Evolutionary conservation across 1,139 yeast genomes (phyloP).

Genomic region (Debaryomyces sp.): DNA sequence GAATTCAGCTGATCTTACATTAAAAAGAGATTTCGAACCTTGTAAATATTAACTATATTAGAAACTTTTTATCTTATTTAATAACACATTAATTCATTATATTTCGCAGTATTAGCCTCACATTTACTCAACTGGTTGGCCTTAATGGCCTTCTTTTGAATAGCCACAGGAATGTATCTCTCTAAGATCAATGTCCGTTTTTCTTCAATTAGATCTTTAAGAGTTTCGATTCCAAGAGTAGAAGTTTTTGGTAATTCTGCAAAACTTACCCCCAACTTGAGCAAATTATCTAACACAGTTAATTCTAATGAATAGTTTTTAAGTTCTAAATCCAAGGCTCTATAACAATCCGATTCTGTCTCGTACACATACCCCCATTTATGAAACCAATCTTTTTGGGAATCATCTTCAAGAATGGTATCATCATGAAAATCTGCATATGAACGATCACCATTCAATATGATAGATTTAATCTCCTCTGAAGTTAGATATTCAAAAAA

Average conservation of each 20-base stretch:
- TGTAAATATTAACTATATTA: conserved; percentile 7
- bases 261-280: conserved; percentile 4
- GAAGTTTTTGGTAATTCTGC: conserved; percentile 9
- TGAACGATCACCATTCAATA: conserved; percentile 13
- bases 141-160: conserved; percentile 6
- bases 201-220: conserved; percentile 12
- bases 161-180: conserved; percentile 12
- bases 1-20: conserved; percentile 30
- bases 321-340: conserved; percentile 15
- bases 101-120: conserved; percentile 12
- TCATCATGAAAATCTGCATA: conserved; percentile 10
- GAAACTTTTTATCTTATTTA: conserved; percentile 4
- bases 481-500: conserved; percentile 13
- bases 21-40: conserved; percentile 3
- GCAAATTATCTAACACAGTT: conserved; percentile 13
- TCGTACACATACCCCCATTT: conserved; percentile 19
- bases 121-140: conserved; percentile 9
- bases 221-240: not conserved
- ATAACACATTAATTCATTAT: conserved; percentile 14
- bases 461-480: conserved; percentile 15
- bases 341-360: conserved; percentile 14
- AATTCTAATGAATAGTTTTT: conserved; percentile 16
- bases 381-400: conserved; percentile 17
- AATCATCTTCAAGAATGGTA: conserved; percentile 4
- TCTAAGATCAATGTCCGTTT: conserved; percentile 12